Percentiles rank a stretch among this genome's conserved stretches.
Evolutionary conservation across 305 asterid species (phyloP).

Genomic region (Fraxinus baroniana): DNA sequence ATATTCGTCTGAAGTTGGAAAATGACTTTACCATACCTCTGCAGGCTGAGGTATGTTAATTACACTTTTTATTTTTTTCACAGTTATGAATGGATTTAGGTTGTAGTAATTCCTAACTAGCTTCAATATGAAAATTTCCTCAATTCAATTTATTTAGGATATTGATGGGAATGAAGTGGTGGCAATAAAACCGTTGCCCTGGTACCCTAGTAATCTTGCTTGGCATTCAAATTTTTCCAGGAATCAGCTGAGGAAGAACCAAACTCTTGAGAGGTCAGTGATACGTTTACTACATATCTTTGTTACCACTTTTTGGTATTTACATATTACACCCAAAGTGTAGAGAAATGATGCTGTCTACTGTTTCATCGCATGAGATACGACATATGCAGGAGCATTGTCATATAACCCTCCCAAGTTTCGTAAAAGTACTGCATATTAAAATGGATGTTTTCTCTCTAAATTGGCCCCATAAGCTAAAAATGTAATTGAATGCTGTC

Average conservation of each 20-base stretch:
- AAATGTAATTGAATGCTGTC: background rate
- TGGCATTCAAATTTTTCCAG: constrained; percentile 95
- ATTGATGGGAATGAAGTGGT: constrained; percentile 67
- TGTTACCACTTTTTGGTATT: background rate
- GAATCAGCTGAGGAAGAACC: constrained; percentile 85
- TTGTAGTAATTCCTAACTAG: constrained; percentile 7
- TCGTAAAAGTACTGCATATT: background rate
- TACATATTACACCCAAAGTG: background rate
- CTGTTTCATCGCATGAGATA: background rate
- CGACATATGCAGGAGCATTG: background rate
- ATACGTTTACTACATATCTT: constrained; percentile 13
- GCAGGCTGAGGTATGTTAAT: constrained; percentile 69
- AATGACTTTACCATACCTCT: constrained; percentile 74
- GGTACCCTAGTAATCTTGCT: constrained; percentile 96
- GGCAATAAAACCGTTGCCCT: constrained; percentile 74
- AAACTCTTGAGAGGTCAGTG: constrained; percentile 73
- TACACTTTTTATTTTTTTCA: background rate
- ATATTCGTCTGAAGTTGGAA: constrained; percentile 71
- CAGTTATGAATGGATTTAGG: background rate
- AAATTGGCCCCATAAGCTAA: background rate
- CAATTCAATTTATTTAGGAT: constrained; percentile 47
- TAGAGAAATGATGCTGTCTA: background rate
- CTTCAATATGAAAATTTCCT: background rate
- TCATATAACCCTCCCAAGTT: background rate
- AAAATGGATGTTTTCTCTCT: background rate